phyloP scores from a whole-genome alignment of 129 eudicot genomes.

The Solidago caesia region DNA sequence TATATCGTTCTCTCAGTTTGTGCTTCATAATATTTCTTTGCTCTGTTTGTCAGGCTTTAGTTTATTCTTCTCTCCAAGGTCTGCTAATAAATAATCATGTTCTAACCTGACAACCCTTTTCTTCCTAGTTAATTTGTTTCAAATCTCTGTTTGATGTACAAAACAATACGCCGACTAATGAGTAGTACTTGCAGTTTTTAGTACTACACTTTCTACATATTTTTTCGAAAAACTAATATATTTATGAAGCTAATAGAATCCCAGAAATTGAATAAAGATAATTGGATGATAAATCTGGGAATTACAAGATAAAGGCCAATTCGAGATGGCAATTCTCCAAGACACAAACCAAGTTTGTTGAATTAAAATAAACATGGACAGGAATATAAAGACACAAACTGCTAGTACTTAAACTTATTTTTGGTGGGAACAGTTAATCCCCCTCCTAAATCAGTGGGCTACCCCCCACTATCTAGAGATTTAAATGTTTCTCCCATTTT shows the following conservation, averaged over 20 bases:
- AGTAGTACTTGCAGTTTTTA: neutral
- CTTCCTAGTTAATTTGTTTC: neutral
- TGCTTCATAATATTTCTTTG: conserved; percentile 1
- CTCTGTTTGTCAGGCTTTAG: neutral
- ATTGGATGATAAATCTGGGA: no score
- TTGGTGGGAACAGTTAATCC: no score
- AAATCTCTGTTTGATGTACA: conserved; percentile 3
- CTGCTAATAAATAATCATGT: conserved; percentile 11
- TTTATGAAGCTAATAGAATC: neutral
- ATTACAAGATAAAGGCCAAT: no score
- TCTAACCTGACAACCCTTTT: conserved; percentile 2
- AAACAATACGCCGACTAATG: neutral
- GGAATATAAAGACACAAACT: no score
- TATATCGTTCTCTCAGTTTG: neutral
- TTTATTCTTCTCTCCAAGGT: neutral
- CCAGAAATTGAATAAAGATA: no score
- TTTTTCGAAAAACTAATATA: neutral
- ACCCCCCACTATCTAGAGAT: no score
- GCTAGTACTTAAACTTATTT: no score
- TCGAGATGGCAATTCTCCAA: no score
- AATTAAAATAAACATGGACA: no score
- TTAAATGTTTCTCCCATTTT: no score
- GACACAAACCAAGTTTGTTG: no score
- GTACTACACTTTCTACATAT: neutral
- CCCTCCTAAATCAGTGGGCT: no score